Conservation (phyloP, 495 filamentous ascomycete genomes). For the Penicillium manginii region DNA sequence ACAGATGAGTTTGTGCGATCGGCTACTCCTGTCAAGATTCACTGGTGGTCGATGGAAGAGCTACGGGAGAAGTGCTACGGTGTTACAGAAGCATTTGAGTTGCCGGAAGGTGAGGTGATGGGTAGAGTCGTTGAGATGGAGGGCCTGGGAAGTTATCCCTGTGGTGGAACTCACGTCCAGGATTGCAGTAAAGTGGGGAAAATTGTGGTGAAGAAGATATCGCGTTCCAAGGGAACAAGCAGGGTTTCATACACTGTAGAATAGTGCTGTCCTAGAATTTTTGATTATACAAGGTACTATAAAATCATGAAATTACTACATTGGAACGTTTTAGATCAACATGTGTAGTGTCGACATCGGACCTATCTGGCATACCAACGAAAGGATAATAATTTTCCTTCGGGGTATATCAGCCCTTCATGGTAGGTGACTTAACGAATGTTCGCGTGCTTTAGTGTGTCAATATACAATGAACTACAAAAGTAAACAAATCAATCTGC, state of each 20-base stretch:
- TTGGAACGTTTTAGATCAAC: too few species aligned
- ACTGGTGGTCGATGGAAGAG: conserved; percentile 62
- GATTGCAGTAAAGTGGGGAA: conserved; percentile 54
- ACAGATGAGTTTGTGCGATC: conserved; percentile 55
- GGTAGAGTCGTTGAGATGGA: conserved; percentile 54
- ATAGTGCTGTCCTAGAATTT: background rate
- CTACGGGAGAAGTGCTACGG: conserved; percentile 42
- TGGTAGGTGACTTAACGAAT: too few species aligned
- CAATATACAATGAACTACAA: too few species aligned
- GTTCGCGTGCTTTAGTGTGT: too few species aligned
- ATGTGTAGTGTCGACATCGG: too few species aligned
- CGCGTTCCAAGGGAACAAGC: conserved; percentile 57
- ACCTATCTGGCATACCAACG: too few species aligned
- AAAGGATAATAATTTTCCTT: too few species aligned
- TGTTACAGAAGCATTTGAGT: conserved; percentile 50
- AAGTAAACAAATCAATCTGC: too few species aligned
- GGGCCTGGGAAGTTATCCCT: conserved; percentile 63
- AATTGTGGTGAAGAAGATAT: conserved; percentile 63
- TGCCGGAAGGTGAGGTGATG: conserved; percentile 52
- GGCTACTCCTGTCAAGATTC: conserved; percentile 57
- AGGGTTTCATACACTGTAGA: conserved; percentile 56
- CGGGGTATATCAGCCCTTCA: too few species aligned
- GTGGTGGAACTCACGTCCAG: conserved; percentile 67
- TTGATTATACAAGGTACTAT: background rate
- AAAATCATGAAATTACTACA: too few species aligned